A percentile compares a stretch with the other conserved stretches of the same genome.
Conservation (phyloP, 2,329 filamentous ascomycete species). For the Aspergillus latus region DNA sequence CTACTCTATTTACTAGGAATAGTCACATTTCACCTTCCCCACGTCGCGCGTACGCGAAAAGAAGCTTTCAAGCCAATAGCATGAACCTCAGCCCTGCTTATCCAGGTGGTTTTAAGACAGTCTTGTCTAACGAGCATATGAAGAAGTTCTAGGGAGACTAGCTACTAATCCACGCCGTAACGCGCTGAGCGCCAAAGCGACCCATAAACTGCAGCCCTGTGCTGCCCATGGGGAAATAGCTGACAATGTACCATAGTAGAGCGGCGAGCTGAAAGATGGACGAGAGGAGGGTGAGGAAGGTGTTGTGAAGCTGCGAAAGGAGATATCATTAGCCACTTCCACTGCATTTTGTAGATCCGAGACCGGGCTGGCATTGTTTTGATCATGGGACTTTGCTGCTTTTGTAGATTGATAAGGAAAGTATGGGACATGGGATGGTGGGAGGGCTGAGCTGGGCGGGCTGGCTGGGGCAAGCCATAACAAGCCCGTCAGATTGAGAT, state of each 20-base stretch:
- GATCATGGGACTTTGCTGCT: background rate
- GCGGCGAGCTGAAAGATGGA: conserved; percentile 80
- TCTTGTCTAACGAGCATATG: background rate
- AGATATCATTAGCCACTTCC: conserved; percentile 22
- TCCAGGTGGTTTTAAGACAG: too few species aligned
- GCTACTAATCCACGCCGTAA: conserved; percentile 83
- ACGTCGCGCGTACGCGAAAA: too few species aligned
- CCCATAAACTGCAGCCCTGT: conserved; percentile 83
- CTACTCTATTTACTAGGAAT: background rate
- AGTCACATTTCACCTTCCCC: too few species aligned
- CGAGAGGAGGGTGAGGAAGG: conserved; percentile 79
- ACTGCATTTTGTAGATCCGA: background rate
- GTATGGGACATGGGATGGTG: background rate
- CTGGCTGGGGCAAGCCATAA: background rate
- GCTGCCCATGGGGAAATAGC: conserved; percentile 97
- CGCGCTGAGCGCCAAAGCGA: conserved; percentile 78
- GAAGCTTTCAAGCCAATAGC: too few species aligned
- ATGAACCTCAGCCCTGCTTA: too few species aligned
- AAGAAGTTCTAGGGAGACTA: conserved; percentile 36
- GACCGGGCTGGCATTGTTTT: background rate
- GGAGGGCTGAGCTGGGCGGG: background rate
- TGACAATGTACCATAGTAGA: conserved; percentile 89
- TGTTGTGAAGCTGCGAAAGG: conserved; percentile 69
- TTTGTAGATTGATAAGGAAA: background rate
- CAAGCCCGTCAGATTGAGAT: background rate